A percentile compares a stretch with the other conserved stretches of the same genome.
These are phyloP conservation scores for Claviceps humidiphila DNA, from an alignment of 2,329 filamentous ascomycete species.

Conservation along the genomic window DNA sequence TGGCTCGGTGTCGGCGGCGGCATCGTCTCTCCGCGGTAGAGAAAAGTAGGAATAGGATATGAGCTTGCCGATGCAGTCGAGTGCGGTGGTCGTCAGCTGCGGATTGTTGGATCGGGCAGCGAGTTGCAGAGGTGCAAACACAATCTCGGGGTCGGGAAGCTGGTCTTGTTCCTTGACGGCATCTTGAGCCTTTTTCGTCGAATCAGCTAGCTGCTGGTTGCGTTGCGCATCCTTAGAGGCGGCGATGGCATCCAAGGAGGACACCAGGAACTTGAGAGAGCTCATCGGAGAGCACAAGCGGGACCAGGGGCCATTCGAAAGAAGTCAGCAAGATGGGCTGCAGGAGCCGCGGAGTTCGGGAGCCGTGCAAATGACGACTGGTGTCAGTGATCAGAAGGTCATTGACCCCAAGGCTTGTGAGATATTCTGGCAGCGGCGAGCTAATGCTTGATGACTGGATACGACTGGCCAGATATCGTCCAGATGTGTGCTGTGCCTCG, in stretches of 20 bases:
- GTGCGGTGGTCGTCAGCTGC: constrained; percentile 72
- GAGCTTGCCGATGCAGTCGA: constrained; percentile 97
- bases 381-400: background rate
- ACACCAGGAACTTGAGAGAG: constrained; percentile 92
- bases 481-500: background rate
- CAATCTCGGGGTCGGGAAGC: constrained; percentile 76
- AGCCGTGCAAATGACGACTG: background rate
- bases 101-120: constrained; percentile 80
- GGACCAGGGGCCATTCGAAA: constrained; percentile 32
- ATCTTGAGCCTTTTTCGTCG: constrained; percentile 66
- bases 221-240: constrained; percentile 82
- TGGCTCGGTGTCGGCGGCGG: constrained; percentile 8
- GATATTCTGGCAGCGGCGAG: background rate
- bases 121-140: constrained; percentile 82
- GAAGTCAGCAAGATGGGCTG: background rate
- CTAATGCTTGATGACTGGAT: background rate
- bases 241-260: constrained; percentile 82
- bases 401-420: background rate
- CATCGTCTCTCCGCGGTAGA: constrained; percentile 40
- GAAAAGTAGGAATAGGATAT: constrained; percentile 99
- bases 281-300: constrained; percentile 53
- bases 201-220: constrained; percentile 71
- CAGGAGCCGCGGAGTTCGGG: background rate
- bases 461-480: background rate
- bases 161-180: constrained; percentile 79